A percentile compares a stretch with the other conserved stretches of the same genome.
Evolutionary conservation across 2,329 filamentous ascomycete species (phyloP).

Genomic region (Cladophialophora chaetospira): DNA sequence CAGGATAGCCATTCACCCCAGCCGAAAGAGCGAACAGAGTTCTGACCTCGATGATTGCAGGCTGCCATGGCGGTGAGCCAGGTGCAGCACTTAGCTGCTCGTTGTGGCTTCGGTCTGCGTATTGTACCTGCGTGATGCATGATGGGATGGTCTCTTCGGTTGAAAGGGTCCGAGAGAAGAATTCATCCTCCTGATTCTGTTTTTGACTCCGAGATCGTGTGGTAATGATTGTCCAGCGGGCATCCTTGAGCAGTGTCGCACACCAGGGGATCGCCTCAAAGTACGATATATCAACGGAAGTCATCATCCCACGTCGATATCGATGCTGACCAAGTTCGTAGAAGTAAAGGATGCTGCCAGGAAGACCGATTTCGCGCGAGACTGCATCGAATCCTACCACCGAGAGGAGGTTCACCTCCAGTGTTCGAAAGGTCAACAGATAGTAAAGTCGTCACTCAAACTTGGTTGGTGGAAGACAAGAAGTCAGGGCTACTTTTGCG

Average conservation of each 20-base stretch:
- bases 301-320: too few relatives aligned
- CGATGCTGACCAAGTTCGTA: neutral
- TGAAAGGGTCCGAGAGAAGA: neutral
- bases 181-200: neutral
- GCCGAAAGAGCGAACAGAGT: neutral
- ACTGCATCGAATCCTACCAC: too few relatives aligned
- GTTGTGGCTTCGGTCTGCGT: neutral
- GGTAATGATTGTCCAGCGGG: neutral
- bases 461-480: too few relatives aligned
- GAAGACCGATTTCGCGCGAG: too few relatives aligned
- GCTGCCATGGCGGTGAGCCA: neutral
- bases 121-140: neutral
- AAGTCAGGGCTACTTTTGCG: too few relatives aligned
- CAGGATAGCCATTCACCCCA: neutral
- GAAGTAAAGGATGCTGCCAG: neutral
- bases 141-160: neutral
- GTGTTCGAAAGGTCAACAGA: too few relatives aligned
- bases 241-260: neutral
- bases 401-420: too few relatives aligned
- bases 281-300: neutral
- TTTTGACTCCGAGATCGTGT: neutral
- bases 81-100: neutral
- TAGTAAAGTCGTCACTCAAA: too few relatives aligned
- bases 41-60: neutral
- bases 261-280: neutral